phyloP scores from a whole-genome alignment of 768 basidiomycete species.

The Brasilioporus rufonigricans region DNA sequence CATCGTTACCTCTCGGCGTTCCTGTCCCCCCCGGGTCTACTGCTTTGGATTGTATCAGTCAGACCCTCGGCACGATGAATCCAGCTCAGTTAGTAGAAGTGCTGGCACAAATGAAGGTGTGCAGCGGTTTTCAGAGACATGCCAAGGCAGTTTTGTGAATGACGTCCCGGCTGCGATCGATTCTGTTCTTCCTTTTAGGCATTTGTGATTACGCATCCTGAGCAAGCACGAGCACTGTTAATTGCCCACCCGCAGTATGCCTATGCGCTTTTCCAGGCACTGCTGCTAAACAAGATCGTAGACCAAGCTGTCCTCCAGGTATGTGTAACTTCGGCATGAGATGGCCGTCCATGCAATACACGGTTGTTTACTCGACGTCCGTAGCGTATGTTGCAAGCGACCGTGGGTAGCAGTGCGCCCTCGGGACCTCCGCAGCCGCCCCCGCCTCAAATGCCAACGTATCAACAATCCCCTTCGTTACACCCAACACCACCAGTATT shows the following conservation, averaged over 20 bases:
- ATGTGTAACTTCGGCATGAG: slow-evolving; percentile 19
- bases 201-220: slow-evolving; percentile 88
- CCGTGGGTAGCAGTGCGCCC: slow-evolving; percentile 29
- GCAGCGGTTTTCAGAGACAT: slow-evolving; percentile 27
- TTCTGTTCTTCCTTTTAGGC: slow-evolving; percentile 57
- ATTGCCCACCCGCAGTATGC: slow-evolving; percentile 87
- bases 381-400: slow-evolving; percentile 53
- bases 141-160: slow-evolving; percentile 21
- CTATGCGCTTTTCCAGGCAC: slow-evolving; percentile 93
- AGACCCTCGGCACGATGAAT: slow-evolving; percentile 79
- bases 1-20: slow-evolving; percentile 71
- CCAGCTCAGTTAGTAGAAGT: slow-evolving; percentile 89
- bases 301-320: slow-evolving; percentile 83
- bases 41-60: slow-evolving; percentile 79
- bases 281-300: slow-evolving; percentile 91
- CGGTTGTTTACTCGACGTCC: slow-evolving; percentile 8
- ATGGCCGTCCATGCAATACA: background rate
- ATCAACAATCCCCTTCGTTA: slow-evolving; percentile 30
- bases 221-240: slow-evolving; percentile 80
- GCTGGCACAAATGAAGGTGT: slow-evolving; percentile 96
- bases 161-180: slow-evolving; percentile 7
- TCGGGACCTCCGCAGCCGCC: slow-evolving; percentile 32
- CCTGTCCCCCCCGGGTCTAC: slow-evolving; percentile 68
- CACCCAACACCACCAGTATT: slow-evolving; percentile 35
- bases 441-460: slow-evolving; percentile 30